Evolutionary conservation across 2,329 filamentous ascomycete genomes (phyloP).

Genomic region (Hypoxylon sp.): DNA sequence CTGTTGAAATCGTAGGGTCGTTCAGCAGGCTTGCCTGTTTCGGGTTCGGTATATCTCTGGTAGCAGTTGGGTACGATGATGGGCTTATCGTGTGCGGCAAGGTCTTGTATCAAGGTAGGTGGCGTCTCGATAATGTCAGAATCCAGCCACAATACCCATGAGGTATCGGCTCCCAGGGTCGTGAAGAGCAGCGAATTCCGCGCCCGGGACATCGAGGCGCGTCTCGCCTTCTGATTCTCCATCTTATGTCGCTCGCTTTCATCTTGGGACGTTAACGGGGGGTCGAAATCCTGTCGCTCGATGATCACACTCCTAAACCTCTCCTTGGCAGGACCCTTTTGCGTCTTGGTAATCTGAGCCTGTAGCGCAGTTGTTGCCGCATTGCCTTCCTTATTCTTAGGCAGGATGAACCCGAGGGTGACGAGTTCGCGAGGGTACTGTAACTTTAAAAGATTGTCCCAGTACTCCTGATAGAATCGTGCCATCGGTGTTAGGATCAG

Average conservation of each 20-base stretch:
- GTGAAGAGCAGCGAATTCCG: constrained; percentile 96
- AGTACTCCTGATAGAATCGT: constrained; percentile 93
- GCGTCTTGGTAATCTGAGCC: constrained; percentile 85
- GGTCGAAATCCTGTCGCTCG: constrained; percentile 93
- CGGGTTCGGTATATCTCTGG: constrained; percentile 81
- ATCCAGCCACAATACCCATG: constrained; percentile 98
- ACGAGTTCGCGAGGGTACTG: constrained; percentile 94
- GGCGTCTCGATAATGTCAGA: constrained; percentile 93
- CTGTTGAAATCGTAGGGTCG: constrained; percentile 97
- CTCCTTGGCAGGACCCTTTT: constrained; percentile 82
- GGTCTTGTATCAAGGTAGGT: constrained; percentile 86
- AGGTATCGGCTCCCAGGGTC: constrained; percentile 88
- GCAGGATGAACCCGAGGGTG: constrained; percentile 94
- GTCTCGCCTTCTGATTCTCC: constrained; percentile 85
- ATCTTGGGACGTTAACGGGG: constrained; percentile 81
- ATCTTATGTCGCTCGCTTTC: constrained; percentile 94
- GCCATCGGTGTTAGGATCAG: constrained; percentile 94
- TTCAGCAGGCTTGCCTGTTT: constrained; percentile 77
- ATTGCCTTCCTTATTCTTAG: constrained; percentile 93
- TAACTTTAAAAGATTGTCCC: constrained; percentile 89
- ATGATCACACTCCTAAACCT: constrained; percentile 96
- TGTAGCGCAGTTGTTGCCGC: constrained; percentile 85
- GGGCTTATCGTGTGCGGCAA: constrained; percentile 88
- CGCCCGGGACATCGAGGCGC: constrained; percentile 92
- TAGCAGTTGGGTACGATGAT: constrained; percentile 96